Evolutionary conservation across 164 flowering plant genomes (phyloP).

Genomic region (Macadamia tetraphylla): DNA sequence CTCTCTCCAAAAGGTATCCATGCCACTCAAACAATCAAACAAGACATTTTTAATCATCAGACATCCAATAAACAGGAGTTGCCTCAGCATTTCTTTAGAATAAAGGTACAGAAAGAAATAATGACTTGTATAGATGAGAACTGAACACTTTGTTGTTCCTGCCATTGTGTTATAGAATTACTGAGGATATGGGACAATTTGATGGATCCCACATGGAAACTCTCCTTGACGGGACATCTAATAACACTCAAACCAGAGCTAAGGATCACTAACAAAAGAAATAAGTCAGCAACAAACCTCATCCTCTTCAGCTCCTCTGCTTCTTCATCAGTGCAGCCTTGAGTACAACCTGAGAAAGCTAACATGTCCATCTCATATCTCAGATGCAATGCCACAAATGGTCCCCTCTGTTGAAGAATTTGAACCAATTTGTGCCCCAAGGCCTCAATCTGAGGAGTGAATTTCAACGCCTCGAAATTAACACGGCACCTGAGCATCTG

Average conservation of each 20-base stretch:
- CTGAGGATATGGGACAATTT: no score
- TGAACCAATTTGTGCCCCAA: constrained; percentile 64
- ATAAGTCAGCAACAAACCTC: constrained; percentile 48
- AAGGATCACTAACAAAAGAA: not conserved
- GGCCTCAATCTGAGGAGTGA: constrained; percentile 44
- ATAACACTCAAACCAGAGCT: not conserved
- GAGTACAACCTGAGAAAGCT: constrained; percentile 92
- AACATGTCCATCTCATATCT: constrained; percentile 97
- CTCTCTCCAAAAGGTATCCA: no score
- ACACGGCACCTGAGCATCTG: constrained; percentile 88
- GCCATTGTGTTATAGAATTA: no score
- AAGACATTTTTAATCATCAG: no score
- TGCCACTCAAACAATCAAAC: no score
- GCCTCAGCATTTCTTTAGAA: no score
- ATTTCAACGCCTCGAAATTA: constrained; percentile 53
- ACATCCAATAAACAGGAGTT: no score
- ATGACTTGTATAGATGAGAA: no score
- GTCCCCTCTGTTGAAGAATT: constrained; percentile 57
- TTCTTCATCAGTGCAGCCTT: constrained; percentile 67
- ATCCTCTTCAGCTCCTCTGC: constrained; percentile 71
- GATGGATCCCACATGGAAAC: no score
- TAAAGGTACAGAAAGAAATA: no score
- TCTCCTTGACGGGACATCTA: not conserved
- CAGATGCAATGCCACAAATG: constrained; percentile 77
- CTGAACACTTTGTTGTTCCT: no score